Evolutionary conservation across 805 yeast species (phyloP).

Genomic region (Metschnikowia koreensis): DNA sequence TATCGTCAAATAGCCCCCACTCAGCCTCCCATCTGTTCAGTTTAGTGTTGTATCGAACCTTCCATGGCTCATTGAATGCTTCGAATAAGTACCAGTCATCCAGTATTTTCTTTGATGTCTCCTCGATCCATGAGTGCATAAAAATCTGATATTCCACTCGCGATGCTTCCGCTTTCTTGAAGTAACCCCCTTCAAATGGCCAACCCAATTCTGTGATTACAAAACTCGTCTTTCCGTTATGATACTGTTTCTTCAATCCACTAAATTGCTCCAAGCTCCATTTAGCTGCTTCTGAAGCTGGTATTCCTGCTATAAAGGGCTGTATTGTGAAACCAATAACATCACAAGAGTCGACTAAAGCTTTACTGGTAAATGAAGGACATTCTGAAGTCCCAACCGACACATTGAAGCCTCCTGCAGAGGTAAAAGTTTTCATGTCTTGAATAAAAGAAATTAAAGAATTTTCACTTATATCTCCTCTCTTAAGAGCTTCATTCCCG

Average conservation of each 20-base stretch:
- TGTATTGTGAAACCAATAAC: slow-evolving; percentile 62
- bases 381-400: slow-evolving; percentile 65
- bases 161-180: slow-evolving; percentile 48
- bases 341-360: slow-evolving; percentile 47
- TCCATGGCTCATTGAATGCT: slow-evolving; percentile 77
- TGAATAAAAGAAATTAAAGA: slow-evolving; percentile 43
- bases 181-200: slow-evolving; percentile 63
- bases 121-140: slow-evolving; percentile 52
- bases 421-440: slow-evolving; percentile 39
- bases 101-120: slow-evolving; percentile 31
- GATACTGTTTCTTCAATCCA: slow-evolving; percentile 30
- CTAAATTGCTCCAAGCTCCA: slow-evolving; percentile 48
- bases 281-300: slow-evolving; percentile 43
- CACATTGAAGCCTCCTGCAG: slow-evolving; percentile 32
- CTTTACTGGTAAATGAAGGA: slow-evolving; percentile 45
- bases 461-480: slow-evolving; percentile 44
- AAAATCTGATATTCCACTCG: slow-evolving; percentile 44
- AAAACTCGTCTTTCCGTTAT: slow-evolving; percentile 28
- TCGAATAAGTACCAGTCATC: slow-evolving; percentile 60
- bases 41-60: slow-evolving; percentile 47
- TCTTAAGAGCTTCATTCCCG: slow-evolving; percentile 62
- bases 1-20: slow-evolving; percentile 58
- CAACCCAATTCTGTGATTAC: slow-evolving; percentile 67
- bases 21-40: slow-evolving; percentile 62
- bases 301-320: slow-evolving; percentile 65